A percentile compares a stretch with the other conserved stretches of the same genome.
Conservation (phyloP, 257 asterid genomes). For the Gentiana dahurica region DNA sequence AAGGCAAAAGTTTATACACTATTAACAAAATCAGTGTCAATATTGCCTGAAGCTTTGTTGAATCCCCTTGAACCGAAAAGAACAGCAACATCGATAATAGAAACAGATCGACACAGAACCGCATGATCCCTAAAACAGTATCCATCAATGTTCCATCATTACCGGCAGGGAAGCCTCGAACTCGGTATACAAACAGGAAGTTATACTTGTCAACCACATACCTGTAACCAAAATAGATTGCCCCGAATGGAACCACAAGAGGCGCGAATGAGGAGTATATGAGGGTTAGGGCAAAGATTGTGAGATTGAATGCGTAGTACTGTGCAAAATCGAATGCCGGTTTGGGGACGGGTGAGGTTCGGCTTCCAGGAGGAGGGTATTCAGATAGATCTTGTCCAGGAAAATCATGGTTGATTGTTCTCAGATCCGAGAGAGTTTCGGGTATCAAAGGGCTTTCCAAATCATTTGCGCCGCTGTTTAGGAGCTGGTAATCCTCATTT, state of each 20-base stretch:
- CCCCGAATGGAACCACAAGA: conserved; percentile 93
- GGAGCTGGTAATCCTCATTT: conserved; percentile 62
- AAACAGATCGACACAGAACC: conserved; percentile 71
- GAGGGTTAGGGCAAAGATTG: conserved; percentile 87
- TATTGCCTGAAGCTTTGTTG: conserved; percentile 90
- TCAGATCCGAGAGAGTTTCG: conserved; percentile 38
- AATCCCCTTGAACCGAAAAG: conserved; percentile 75
- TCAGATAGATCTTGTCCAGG: conserved; percentile 72
- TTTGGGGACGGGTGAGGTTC: conserved; percentile 96
- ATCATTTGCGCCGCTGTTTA: conserved; percentile 47
- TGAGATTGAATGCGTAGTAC: conserved; percentile 90
- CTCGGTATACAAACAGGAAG: conserved; percentile 87
- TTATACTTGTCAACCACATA: conserved; percentile 93
- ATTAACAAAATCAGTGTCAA: conserved; percentile 76
- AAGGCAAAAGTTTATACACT: conserved; percentile 71
- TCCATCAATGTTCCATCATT: conserved; percentile 96
- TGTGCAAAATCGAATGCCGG: conserved; percentile 91
- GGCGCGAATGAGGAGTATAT: conserved; percentile 88
- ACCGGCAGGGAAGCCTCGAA: conserved; percentile 94
- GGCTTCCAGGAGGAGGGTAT: conserved; percentile 91
- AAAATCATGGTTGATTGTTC: conserved; percentile 35
- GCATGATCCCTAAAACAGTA: conserved; percentile 70
- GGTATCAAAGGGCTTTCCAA: conserved; percentile 63
- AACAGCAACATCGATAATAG: conserved; percentile 72
- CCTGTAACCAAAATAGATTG: conserved; percentile 83